These are phyloP conservation scores for Sambucus nigra DNA, from an alignment of 129 eudicot species.

Conservation along the genomic window DNA sequence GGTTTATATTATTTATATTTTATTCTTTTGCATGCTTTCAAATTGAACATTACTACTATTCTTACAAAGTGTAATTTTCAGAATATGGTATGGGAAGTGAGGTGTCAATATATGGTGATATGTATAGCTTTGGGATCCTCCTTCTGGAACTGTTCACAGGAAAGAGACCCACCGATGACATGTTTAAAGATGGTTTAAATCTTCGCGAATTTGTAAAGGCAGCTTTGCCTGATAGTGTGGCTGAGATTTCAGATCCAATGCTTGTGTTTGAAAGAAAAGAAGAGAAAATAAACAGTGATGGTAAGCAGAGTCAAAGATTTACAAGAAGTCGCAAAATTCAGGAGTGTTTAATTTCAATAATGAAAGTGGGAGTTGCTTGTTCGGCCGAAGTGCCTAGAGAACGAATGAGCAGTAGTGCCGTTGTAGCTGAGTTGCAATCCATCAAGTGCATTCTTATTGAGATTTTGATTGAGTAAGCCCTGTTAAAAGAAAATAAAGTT, in stretches of 20 bases:
- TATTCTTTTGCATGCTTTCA: too few relatives aligned
- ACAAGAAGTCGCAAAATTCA: too few relatives aligned
- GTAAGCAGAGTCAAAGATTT: neutral
- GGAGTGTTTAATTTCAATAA: neutral
- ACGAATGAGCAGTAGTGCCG: neutral
- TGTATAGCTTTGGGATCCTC: constrained; percentile 33
- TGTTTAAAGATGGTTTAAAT: constrained; percentile 12
- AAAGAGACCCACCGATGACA: constrained; percentile 22
- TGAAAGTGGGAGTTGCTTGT: neutral
- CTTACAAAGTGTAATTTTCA: constrained; percentile 4
- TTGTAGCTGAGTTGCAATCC: neutral
- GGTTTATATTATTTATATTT: too few relatives aligned
- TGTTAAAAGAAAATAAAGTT: too few relatives aligned
- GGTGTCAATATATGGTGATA: constrained; percentile 22
- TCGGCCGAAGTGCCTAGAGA: neutral
- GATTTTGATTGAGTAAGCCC: neutral
- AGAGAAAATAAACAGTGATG: neutral
- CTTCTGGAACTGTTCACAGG: constrained; percentile 28
- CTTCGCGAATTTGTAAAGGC: constrained; percentile 16
- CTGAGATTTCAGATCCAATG: constrained; percentile 13
- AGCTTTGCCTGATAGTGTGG: constrained; percentile 13
- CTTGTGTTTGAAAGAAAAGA: constrained; percentile 5
- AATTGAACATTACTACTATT: too few relatives aligned
- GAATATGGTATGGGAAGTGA: constrained; percentile 33
- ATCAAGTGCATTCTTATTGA: neutral